These are phyloP conservation scores for Solanum chiquidenum DNA, from an alignment of 257 asterid genomes.

Conservation along the genomic window DNA sequence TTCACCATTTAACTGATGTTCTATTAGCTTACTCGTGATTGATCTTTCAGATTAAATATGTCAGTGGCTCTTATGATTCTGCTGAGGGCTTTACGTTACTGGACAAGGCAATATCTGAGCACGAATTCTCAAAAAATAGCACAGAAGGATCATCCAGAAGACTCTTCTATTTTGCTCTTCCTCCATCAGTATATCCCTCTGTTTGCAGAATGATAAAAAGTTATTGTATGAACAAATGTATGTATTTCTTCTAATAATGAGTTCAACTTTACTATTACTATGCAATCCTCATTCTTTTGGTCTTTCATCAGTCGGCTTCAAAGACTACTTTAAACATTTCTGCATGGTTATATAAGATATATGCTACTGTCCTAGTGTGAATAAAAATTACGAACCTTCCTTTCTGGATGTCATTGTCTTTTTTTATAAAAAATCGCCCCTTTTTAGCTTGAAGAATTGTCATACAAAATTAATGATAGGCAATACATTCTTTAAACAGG, in stretches of 20 bases:
- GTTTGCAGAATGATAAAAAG: slow-evolving; percentile 92
- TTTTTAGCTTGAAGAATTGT: not conserved
- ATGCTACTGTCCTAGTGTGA: not conserved
- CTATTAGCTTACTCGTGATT: not conserved
- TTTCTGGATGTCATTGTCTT: not conserved
- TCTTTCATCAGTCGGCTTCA: not conserved
- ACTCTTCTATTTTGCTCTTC: slow-evolving; percentile 96
- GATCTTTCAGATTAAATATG: slow-evolving; percentile 69
- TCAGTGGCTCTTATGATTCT: slow-evolving; percentile 83
- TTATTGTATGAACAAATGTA: slow-evolving; percentile 69
- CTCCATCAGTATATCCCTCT: slow-evolving; percentile 96
- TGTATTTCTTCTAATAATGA: slow-evolving; percentile 3
- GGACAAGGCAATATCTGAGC: slow-evolving; percentile 77
- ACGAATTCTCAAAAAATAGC: slow-evolving; percentile 62
- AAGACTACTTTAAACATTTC: not conserved
- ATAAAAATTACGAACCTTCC: not conserved
- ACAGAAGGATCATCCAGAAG: slow-evolving; percentile 77
- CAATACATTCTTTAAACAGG: not conserved
- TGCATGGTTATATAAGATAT: not conserved
- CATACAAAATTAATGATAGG: not conserved
- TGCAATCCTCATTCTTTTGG: not conserved
- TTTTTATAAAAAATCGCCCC: not conserved
- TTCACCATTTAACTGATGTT: not conserved
- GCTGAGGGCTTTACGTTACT: slow-evolving; percentile 75
- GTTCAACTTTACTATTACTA: not conserved